phyloP scores from a whole-genome alignment of 2,329 filamentous ascomycete species.

The Colletotrichum australisinense region DNA sequence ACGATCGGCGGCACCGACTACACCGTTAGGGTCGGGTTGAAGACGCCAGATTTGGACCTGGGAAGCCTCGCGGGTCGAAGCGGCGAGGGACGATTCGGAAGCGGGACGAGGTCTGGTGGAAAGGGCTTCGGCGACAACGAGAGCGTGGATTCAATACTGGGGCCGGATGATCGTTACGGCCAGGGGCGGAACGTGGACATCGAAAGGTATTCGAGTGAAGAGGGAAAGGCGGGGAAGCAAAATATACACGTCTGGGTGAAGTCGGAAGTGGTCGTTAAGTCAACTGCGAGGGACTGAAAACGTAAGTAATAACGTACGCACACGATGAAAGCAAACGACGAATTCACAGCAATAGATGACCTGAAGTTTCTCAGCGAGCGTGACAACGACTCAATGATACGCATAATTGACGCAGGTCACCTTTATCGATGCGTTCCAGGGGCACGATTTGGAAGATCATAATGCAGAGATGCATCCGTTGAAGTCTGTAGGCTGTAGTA shows the following conservation, averaged over 20 bases:
- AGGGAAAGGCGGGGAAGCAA: neutral
- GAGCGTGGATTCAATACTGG: conserved; percentile 29
- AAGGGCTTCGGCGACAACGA: conserved; percentile 21
- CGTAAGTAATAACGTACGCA: too few species aligned
- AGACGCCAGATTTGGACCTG: conserved; percentile 23
- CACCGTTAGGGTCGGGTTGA: conserved; percentile 23
- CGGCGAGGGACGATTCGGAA: neutral
- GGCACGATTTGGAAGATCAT: too few species aligned
- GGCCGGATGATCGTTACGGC: neutral
- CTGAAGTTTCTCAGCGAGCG: too few species aligned
- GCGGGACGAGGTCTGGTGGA: neutral
- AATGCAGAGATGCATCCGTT: too few species aligned
- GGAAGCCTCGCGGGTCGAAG: neutral
- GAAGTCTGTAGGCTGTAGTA: too few species aligned
- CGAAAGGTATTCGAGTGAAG: conserved; percentile 5
- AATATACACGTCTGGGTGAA: conserved; percentile 24
- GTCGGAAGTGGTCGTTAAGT: conserved; percentile 25
- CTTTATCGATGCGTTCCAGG: too few species aligned
- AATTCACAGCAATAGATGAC: too few species aligned
- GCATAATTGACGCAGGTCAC: too few species aligned
- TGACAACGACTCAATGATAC: too few species aligned
- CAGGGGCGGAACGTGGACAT: neutral
- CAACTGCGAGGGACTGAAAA: conserved; percentile 7
- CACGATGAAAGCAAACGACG: neutral
- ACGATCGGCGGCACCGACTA: conserved; percentile 34